phyloP scores from a whole-genome alignment of 2,329 filamentous ascomycete genomes.

The Colletotrichum scovillei region DNA sequence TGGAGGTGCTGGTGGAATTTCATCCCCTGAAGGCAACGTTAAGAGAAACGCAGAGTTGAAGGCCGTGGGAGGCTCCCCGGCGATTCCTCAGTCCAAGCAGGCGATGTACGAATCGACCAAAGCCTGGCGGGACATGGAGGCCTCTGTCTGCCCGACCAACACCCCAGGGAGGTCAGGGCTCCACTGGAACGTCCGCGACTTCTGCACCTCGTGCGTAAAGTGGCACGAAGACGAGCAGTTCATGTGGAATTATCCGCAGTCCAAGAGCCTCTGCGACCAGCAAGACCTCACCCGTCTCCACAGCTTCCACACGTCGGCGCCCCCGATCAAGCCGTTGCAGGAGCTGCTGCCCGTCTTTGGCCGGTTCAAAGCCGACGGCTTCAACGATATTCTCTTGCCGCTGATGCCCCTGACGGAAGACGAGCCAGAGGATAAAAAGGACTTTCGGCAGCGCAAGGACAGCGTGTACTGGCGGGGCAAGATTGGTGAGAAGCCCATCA shows the following conservation, averaged over 20 bases:
- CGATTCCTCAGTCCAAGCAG: not conserved
- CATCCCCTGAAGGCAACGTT: not conserved
- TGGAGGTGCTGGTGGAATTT: constrained; percentile 22
- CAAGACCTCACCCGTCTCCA: constrained; percentile 81
- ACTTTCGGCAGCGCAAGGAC: constrained; percentile 72
- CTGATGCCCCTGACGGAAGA: constrained; percentile 59
- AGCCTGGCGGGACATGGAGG: constrained; percentile 54
- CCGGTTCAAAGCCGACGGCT: constrained; percentile 76
- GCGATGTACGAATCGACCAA: constrained; percentile 30
- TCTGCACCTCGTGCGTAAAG: constrained; percentile 72
- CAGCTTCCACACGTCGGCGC: constrained; percentile 76
- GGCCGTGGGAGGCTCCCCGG: not conserved
- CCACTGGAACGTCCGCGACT: constrained; percentile 71
- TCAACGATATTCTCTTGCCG: constrained; percentile 82
- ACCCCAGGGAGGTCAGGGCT: constrained; percentile 69
- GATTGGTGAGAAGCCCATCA: constrained; percentile 65
- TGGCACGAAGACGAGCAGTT: constrained; percentile 77
- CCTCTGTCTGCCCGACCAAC: constrained; percentile 68
- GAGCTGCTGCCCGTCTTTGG: constrained; percentile 81
- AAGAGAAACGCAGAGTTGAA: not conserved
- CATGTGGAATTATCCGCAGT: constrained; percentile 72
- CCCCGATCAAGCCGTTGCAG: constrained; percentile 70
- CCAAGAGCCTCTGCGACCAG: constrained; percentile 79
- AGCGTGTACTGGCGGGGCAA: constrained; percentile 81
- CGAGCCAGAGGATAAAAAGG: constrained; percentile 53